Base-by-base conservation (phyloP, 148 eudicot genomes). In the Bassia scoparia region DNA sequence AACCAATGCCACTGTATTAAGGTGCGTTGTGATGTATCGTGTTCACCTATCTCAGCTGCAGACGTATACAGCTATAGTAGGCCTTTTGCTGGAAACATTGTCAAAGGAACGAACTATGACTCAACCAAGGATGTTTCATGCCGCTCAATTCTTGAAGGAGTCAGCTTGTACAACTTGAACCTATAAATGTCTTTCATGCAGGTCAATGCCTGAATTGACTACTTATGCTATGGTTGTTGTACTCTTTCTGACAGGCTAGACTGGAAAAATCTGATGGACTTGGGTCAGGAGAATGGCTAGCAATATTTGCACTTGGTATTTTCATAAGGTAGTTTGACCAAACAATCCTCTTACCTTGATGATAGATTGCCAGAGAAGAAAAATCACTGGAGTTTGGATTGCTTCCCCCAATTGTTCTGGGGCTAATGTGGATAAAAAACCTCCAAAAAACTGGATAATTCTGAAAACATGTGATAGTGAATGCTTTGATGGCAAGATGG, bases 291-390 rank as follows among this genome's bases (percentile, higher is more conserved):
- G 77, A 87, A 91, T 89, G 96, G 98, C 93, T 59, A 85, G 92
- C 79, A 83, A 79, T 76, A 79, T 91, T n/a, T 55, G 98, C 97
- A 72, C 81, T 91, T 68, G 93, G 93, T 83, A 8, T 95, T 95
- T 75, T 95, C 98, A n/a, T 18, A 95, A 84, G 85, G 82, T 91
- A 68, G 87, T 95, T 74, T 97, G 91, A 84, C 96, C 97, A 15
- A 74, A 87, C 17, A 91, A 91, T 85, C 98, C 97, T 72, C 85
- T 95, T 89, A 86, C 81, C 98, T 95, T 74, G 98, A 89, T 77
- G 96, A 91, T 82, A 81, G 74, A 74, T 77, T 78, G n/a, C n/a
- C 77, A 82, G 58, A 69, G 92, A 80, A 65, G 96, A 86, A 58
- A 71, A 76, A n/a, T 73, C 91, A 89, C 76, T 95, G 97, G 96